A percentile compares a stretch with the other conserved stretches of the same genome.
Conservation (phyloP, 768 basidiomycete genomes). For the Polyporus arcularius region DNA sequence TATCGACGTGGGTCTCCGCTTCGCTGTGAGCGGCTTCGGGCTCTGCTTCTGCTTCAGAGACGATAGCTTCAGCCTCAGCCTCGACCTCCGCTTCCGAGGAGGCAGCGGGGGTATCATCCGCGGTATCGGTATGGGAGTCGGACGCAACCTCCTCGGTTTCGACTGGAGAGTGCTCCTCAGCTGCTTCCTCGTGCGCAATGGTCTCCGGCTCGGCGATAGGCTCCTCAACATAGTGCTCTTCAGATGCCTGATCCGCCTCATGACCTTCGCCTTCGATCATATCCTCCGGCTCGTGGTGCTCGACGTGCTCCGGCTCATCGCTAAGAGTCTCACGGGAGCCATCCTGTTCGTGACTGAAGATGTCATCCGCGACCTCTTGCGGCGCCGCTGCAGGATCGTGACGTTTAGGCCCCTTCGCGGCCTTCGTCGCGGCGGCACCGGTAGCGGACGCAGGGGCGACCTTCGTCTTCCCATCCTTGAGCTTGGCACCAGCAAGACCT, state of each 20-base stretch:
- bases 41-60: constrained; percentile 7
- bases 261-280: constrained; percentile 6
- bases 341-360: constrained; percentile 22
- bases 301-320: constrained; percentile 20
- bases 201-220: constrained; percentile 10
- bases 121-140: neutral
- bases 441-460: constrained; percentile 27
- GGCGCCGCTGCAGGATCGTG: constrained; percentile 26
- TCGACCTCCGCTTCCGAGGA: neutral
- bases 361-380: constrained; percentile 14
- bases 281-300: constrained; percentile 27
- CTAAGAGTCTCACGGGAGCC: constrained; percentile 19
- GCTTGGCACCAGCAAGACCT: constrained; percentile 25
- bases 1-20: constrained; percentile 17
- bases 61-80: constrained; percentile 6
- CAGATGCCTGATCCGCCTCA: neutral
- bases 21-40: constrained; percentile 17
- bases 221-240: neutral
- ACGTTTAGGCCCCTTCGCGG: constrained; percentile 12
- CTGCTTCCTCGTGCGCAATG: neutral
- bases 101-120: neutral
- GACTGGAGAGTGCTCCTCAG: neutral
- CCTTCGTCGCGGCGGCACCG: constrained; percentile 21
- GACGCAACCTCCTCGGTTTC: neutral
- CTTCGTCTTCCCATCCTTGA: constrained; percentile 25